Base-by-base conservation (phyloP, 768 basidiomycete species). In the Mycena belliarum region DNA sequence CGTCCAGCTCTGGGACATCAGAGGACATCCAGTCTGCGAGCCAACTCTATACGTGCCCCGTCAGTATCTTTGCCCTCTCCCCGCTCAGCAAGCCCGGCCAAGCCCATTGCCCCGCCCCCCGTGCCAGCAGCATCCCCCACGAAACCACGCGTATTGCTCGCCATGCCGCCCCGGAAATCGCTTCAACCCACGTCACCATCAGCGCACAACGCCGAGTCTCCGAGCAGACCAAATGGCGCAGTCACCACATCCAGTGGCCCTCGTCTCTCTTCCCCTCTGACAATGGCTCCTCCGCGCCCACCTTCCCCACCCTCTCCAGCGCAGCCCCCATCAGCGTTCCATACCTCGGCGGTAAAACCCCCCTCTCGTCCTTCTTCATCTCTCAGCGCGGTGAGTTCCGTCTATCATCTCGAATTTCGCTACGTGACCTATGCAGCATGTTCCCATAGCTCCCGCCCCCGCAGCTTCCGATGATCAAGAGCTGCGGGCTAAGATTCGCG, bases 401-500 rank as follows among this genome's bases (percentile, higher is more conserved):
- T n/a, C 6, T 24, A 24, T 45, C 16, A 24, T 14, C 9, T 1
- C 5, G 5, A 16, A 8, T 33, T 32, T 32, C 6, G 12, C 29
- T 12, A 6, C 23, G 16, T 21, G 40, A 43, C 49, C 42, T 32
- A 28, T 50, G 37, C 25, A 38, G 28, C 40, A 46, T 15, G 18
- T 50, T 40, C 47, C 46, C 38, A 24, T 43, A 41, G 11, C 59
- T 48, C n/a, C 48, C 12, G 18, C 52, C 41, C 47, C 46, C 38
- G 24, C 46, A 41, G 11, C 59, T 48, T 71, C 64, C 55, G 84
- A 87, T 60, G 87, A 87, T 54, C 71, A 80, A 72, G 93, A 95
- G 70, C 76, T 95, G 48, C 84, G 87, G 40, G 88, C 88, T 26
- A 93, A 92, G 71, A 78, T 91, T 26, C 86, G 92, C 23, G 85